A percentile compares a stretch with the other conserved stretches of the same genome.
phyloP scores from a whole-genome alignment of 2,329 filamentous ascomycete genomes.

The Parascedosporium putredinis region DNA sequence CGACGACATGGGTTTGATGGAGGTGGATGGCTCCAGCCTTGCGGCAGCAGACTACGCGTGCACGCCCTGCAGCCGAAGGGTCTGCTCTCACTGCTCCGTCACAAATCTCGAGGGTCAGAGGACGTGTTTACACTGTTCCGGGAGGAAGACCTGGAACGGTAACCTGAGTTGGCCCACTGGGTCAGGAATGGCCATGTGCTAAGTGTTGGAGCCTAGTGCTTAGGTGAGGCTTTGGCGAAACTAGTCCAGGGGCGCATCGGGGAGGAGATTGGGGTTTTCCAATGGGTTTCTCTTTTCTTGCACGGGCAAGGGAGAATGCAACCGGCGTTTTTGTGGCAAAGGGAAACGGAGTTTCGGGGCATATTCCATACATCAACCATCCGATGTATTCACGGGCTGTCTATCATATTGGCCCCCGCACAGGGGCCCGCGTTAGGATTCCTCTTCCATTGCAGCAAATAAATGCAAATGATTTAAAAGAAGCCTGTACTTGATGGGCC shows the following conservation, averaged over 20 bases:
- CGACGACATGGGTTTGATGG: conserved; percentile 23
- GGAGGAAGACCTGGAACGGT: conserved; percentile 18
- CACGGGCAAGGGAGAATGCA: background rate
- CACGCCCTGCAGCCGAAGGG: conserved; percentile 39
- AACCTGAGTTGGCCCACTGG: conserved; percentile 13
- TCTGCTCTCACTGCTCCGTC: conserved; percentile 50
- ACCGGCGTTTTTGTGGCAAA: too few relatives aligned
- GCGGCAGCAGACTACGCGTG: conserved; percentile 26
- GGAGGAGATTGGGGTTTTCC: background rate
- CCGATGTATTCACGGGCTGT: too few relatives aligned
- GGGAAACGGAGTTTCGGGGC: too few relatives aligned
- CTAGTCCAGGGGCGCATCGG: background rate
- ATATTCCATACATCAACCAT: too few relatives aligned
- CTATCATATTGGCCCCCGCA: too few relatives aligned
- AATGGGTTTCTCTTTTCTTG: background rate
- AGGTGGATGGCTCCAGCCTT: conserved; percentile 23
- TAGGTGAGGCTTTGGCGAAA: background rate
- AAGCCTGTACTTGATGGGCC: too few relatives aligned
- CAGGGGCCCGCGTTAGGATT: too few relatives aligned
- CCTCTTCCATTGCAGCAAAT: too few relatives aligned
- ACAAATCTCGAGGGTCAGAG: conserved; percentile 45
- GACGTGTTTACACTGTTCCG: conserved; percentile 42
- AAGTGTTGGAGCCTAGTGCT: background rate
- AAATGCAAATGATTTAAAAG: too few relatives aligned
- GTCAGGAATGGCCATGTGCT: conserved; percentile 15